Evolutionary conservation across 805 yeast genomes (phyloP).

Genomic region (Saccharomycopsis olivae): DNA sequence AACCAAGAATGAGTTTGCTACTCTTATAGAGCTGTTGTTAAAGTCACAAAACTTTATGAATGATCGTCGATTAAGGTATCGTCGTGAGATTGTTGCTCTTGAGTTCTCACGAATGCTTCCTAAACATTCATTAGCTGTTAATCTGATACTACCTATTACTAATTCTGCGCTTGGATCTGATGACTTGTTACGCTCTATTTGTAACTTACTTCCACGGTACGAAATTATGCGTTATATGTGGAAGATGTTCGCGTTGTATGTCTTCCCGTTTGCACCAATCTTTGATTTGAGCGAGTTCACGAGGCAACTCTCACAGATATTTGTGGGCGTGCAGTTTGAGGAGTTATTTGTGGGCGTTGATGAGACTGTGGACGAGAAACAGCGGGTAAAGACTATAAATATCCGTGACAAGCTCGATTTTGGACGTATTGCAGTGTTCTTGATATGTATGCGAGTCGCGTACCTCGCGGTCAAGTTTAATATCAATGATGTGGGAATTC

Average conservation of each 20-base stretch:
- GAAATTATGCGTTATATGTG: slow-evolving; percentile 9
- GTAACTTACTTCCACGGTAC: slow-evolving; percentile 5
- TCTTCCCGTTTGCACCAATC: slow-evolving; percentile 13
- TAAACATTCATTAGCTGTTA: neutral
- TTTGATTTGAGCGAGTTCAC: slow-evolving; percentile 4
- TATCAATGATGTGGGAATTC: slow-evolving; percentile 2
- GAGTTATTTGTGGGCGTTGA: neutral
- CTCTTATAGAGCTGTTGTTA: slow-evolving; percentile 7
- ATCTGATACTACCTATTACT: neutral
- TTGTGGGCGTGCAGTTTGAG: slow-evolving; percentile 8
- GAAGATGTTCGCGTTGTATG: slow-evolving; percentile 6
- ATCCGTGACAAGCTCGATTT: slow-evolving; percentile 8
- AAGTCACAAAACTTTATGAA: neutral
- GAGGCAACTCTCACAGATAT: slow-evolving; percentile 1
- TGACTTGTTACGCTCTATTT: neutral
- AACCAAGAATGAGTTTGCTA: slow-evolving; percentile 13
- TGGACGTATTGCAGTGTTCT: slow-evolving; percentile 7
- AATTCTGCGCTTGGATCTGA: too few relatives aligned
- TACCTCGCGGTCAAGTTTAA: slow-evolving; percentile 12
- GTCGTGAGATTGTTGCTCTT: slow-evolving; percentile 10
- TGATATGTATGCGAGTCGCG: slow-evolving; percentile 8
- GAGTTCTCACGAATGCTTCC: neutral
- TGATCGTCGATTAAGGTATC: slow-evolving; percentile 5
- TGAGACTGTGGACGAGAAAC: neutral
- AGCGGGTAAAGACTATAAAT: slow-evolving; percentile 1